Percentiles rank a stretch among this genome's conserved stretches.
phyloP scores from a whole-genome alignment of 768 basidiomycete genomes.

The Boletus rubropictus region DNA sequence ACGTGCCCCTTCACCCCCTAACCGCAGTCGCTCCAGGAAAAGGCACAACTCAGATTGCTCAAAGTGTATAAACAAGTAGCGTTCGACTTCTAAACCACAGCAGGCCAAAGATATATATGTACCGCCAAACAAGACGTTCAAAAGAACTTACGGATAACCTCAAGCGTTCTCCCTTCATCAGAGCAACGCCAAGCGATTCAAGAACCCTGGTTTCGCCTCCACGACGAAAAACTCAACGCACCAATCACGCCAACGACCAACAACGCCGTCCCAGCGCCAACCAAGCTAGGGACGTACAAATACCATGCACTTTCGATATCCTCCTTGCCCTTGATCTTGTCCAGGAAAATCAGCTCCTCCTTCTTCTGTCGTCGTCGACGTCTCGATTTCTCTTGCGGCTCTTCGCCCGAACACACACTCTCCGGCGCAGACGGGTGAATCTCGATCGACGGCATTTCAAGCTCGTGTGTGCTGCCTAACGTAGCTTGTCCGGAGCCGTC shows the following conservation, averaged over 20 bases:
- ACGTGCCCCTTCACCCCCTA: no score
- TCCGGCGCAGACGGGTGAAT: slow-evolving; percentile 29
- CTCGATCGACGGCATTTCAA: slow-evolving; percentile 70
- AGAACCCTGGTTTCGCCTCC: slow-evolving; percentile 61
- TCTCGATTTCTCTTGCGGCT: slow-evolving; percentile 27
- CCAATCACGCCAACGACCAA: slow-evolving; percentile 75
- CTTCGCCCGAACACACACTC: slow-evolving; percentile 26
- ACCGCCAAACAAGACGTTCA: not conserved
- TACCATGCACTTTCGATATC: slow-evolving; percentile 76
- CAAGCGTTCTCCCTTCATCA: not conserved
- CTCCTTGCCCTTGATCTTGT: slow-evolving; percentile 41
- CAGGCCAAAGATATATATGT: no score
- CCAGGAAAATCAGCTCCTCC: slow-evolving; percentile 47
- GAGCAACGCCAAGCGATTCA: slow-evolving; percentile 16
- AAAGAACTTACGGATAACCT: slow-evolving; percentile 6
- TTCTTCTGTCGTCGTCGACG: slow-evolving; percentile 50
- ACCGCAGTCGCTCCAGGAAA: no score
- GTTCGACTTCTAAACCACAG: no score
- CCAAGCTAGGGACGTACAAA: slow-evolving; percentile 68
- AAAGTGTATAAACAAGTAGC: no score
- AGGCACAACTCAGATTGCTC: no score
- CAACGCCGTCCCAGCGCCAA: slow-evolving; percentile 80
- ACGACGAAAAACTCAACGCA: slow-evolving; percentile 67
- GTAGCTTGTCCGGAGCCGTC: slow-evolving; percentile 31
- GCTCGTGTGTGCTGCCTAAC: slow-evolving; percentile 32